Evolutionary conservation across 129 eudicot genomes (phyloP), one percentile per base, ranked within the genome.

Genomic region (Gnaphalium uliginosum): DNA sequence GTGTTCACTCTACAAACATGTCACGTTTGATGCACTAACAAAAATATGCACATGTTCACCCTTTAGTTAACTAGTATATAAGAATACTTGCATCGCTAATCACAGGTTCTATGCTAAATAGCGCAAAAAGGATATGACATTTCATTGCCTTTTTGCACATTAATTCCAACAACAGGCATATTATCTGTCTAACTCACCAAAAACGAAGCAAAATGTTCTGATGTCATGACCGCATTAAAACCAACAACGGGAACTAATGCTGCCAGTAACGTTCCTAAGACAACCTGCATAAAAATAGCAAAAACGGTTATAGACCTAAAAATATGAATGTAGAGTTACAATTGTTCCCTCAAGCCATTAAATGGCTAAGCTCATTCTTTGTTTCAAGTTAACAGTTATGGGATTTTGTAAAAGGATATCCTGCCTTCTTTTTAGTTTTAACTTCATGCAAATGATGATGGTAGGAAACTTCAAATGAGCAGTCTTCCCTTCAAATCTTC

Each of bases 211-310:
- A 94, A 94, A 84, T 94, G 98, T 79, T 94, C 98, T 22, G 98
- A 94, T 72, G 98, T 94, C 96, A 94, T 83, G 53, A 94, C 98
- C 18, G 96, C 98, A 77, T 94, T 94, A 68, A 94, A 94, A 63
- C 98, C 97, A 54, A 94, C 98, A 82, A 94, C 98, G 76, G 98
- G 98, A 32, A 94, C 98, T 82, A 94, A 81, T 57, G 98, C 89
- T 56, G 98, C 98, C 74, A 94, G 71, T 70, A 94, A 72, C 60
- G 97, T 94, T 72, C 98, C 98, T 82, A 94, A 79, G 64, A 94
- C 90, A 76, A 94, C 97, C 98, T 94, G 87, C 81, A 82, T 59
- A 33, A 18, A 4, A 68, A 60, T 33, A 22, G 23, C 35, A 70
- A 73, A 81, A 22, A 80, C 6, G 23, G 66, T 72, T 33, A 19